Evolutionary conservation across 164 flowering plant species (phyloP).

Genomic region (Houttuynia cordata): DNA sequence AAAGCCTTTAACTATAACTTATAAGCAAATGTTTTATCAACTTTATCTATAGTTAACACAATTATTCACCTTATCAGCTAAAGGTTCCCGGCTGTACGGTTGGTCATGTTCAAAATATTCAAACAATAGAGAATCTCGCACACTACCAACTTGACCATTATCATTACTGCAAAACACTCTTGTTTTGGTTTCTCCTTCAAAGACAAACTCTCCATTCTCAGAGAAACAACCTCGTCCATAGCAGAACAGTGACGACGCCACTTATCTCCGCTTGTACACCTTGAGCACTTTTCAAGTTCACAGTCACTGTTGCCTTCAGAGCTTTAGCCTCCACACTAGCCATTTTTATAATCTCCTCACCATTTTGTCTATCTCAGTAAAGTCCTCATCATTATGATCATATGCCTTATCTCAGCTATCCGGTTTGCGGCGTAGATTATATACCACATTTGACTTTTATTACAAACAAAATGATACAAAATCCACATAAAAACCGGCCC

Average conservation of each 20-base stretch:
- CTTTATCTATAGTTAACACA: background rate
- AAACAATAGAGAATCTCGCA: conserved; percentile 26
- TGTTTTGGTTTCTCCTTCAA: conserved; percentile 34
- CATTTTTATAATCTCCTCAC: conserved; percentile 74
- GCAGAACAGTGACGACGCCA: conserved; percentile 12
- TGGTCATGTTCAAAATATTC: conserved; percentile 39
- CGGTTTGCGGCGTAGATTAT: too few species aligned
- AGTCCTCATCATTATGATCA: too few species aligned
- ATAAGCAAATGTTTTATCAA: background rate
- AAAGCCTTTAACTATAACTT: conserved; percentile 1
- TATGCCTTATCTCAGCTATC: too few species aligned
- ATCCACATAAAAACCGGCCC: too few species aligned
- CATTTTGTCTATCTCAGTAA: conserved; percentile 29
- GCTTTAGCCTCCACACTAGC: conserved; percentile 53
- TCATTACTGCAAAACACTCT: conserved; percentile 65
- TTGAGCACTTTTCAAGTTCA: conserved; percentile 37
- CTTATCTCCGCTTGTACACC: conserved; percentile 15
- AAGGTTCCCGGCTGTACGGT: conserved; percentile 47
- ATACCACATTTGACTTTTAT: too few species aligned
- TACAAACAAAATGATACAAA: too few species aligned
- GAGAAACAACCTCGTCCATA: background rate
- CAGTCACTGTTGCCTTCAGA: conserved; percentile 77
- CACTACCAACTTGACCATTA: conserved; percentile 27
- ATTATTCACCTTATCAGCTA: conserved; percentile 62
- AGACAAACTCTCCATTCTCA: conserved; percentile 37